These are phyloP conservation scores for Penicillium diatomitis DNA, from an alignment of 495 filamentous ascomycete genomes.

Conservation along the genomic window DNA sequence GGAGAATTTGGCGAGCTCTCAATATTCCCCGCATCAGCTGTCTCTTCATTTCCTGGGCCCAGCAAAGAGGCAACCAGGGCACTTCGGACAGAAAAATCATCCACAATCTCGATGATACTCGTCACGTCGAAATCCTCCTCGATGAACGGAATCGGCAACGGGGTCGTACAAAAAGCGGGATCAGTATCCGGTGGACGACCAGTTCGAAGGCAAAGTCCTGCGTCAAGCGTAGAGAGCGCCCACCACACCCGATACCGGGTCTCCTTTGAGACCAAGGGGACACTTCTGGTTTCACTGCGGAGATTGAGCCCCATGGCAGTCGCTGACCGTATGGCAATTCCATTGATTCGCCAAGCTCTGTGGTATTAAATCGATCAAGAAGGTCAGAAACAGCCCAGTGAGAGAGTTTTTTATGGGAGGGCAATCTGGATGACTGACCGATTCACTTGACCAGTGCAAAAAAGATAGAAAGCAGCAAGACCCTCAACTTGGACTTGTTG, in stretches of 20 bases:
- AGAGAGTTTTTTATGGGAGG: too few relatives aligned
- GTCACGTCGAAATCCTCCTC: conserved; percentile 39
- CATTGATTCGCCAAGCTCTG: conserved; percentile 51
- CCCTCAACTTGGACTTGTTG: conserved; percentile 51
- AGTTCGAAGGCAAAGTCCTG: conserved; percentile 47
- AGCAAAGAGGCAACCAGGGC: conserved; percentile 12
- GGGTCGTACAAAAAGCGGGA: conserved; percentile 45
- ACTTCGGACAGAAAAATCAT: conserved; percentile 18
- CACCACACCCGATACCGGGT: conserved; percentile 36
- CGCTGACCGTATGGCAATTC: conserved; percentile 50
- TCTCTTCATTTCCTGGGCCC: conserved; percentile 1
- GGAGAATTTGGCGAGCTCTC: background rate
- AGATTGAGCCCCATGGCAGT: conserved; percentile 52
- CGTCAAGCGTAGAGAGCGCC: conserved; percentile 52
- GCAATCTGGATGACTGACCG: conserved; percentile 29
- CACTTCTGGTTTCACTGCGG: conserved; percentile 42
- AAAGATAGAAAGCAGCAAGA: conserved; percentile 49
- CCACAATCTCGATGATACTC: conserved; percentile 22
- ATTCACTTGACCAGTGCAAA: conserved; percentile 50
- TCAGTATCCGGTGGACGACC: conserved; percentile 48
- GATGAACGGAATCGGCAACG: conserved; percentile 41
- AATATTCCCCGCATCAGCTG: background rate
- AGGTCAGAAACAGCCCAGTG: too few relatives aligned
- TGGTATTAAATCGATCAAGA: too few relatives aligned
- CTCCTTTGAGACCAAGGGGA: conserved; percentile 40